Evolutionary conservation across 768 basidiomycete genomes (phyloP).

Genomic region (Trametes sanguinea): DNA sequence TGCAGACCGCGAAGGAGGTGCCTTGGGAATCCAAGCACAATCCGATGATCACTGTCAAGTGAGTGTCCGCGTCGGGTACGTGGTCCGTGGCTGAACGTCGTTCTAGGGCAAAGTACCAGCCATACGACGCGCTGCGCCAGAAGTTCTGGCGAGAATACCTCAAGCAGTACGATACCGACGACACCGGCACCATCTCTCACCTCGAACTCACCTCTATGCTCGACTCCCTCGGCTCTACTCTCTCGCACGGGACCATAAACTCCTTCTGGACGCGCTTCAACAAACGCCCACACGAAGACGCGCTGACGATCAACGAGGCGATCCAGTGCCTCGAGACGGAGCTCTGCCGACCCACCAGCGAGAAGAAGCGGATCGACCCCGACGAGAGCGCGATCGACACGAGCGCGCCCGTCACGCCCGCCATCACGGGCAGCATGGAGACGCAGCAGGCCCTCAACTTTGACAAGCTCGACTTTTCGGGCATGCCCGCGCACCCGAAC

Average conservation of each 20-base stretch:
- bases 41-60: constrained; percentile 72
- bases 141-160: constrained; percentile 90
- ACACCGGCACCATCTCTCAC: constrained; percentile 70
- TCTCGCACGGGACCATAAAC: constrained; percentile 75
- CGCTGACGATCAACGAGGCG: constrained; percentile 76
- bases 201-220: constrained; percentile 94
- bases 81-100: constrained; percentile 13
- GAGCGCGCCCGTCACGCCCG: constrained; percentile 58
- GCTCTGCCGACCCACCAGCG: constrained; percentile 67
- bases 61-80: constrained; percentile 16
- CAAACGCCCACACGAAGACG: constrained; percentile 65
- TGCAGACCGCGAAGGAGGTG: constrained; percentile 61
- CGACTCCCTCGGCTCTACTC: constrained; percentile 93
- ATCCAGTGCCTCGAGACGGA: constrained; percentile 87
- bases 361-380: constrained; percentile 66
- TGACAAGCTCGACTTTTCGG: constrained; percentile 64
- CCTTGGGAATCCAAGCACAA: constrained; percentile 74
- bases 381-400: constrained; percentile 46
- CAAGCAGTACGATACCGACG: constrained; percentile 88
- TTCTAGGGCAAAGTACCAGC: constrained; percentile 87
- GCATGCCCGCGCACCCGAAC: constrained; percentile 43
- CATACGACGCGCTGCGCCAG: constrained; percentile 89
- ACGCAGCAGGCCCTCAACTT: constrained; percentile 40
- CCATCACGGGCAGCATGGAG: constrained; percentile 45
- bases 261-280: constrained; percentile 76